Percentiles rank a stretch among this genome's conserved stretches.
phyloP scores from a whole-genome alignment of 176 grass and related monocot genomes.

The Oryza coarctata region DNA sequence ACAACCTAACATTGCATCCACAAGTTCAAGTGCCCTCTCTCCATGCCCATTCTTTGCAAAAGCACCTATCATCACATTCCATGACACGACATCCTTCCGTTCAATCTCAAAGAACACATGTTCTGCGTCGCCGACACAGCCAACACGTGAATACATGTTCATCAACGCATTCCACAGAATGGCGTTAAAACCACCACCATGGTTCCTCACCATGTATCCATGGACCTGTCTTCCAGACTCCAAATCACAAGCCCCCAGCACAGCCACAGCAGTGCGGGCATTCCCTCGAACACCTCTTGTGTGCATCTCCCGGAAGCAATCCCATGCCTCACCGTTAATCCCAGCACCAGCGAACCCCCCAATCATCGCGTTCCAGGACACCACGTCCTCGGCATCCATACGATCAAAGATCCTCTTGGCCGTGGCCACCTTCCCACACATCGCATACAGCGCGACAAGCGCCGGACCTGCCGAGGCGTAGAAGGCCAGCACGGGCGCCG shows the following conservation, averaged over 20 bases:
- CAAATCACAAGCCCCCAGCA: slow-evolving; percentile 51
- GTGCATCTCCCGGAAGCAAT: slow-evolving; percentile 55
- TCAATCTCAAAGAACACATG: slow-evolving; percentile 56
- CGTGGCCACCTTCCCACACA: slow-evolving; percentile 30
- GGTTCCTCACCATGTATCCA: slow-evolving; percentile 30
- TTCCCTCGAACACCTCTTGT: slow-evolving; percentile 45
- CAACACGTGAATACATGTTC: slow-evolving; percentile 58
- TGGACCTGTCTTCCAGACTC: slow-evolving; percentile 66
- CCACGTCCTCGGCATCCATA: slow-evolving; percentile 53
- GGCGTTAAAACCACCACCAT: not conserved
- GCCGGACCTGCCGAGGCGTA: slow-evolving; percentile 68
- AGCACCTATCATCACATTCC: slow-evolving; percentile 67
- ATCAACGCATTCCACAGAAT: slow-evolving; percentile 56
- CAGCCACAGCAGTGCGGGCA: slow-evolving; percentile 39
- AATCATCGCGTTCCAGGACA: slow-evolving; percentile 77
- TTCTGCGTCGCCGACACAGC: slow-evolving; percentile 44
- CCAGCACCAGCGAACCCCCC: slow-evolving; percentile 30
- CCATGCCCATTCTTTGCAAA: slow-evolving; percentile 59
- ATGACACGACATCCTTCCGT: slow-evolving; percentile 51
- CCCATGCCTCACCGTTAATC: slow-evolving; percentile 35
- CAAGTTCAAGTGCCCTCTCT: slow-evolving; percentile 44
- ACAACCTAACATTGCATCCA: slow-evolving; percentile 33
- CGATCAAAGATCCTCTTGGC: slow-evolving; percentile 37
- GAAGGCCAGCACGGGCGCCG: slow-evolving; percentile 20
- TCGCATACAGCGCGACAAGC: slow-evolving; percentile 58